Percentiles rank a stretch among this genome's conserved stretches.
Evolutionary conservation across 2,329 filamentous ascomycete species (phyloP).

Genomic region (Aureobasidium vineae): DNA sequence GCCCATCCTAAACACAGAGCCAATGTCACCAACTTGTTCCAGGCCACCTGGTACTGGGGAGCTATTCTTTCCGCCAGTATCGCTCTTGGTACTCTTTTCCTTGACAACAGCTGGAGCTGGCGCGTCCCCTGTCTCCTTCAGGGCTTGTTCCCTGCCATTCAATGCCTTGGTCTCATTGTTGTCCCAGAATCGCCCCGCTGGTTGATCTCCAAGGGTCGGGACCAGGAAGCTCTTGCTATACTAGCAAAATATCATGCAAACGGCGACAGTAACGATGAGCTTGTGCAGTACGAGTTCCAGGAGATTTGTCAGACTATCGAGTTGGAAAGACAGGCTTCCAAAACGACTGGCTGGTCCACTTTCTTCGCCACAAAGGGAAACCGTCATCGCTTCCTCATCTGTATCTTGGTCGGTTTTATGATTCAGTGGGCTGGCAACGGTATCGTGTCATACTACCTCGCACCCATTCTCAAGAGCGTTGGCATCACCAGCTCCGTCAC

Average conservation of each 20-base stretch:
- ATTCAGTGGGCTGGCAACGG: conserved; percentile 44
- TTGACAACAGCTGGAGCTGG: conserved; percentile 33
- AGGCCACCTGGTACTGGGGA: conserved; percentile 33
- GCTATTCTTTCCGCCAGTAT: conserved; percentile 33
- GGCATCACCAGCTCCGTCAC: conserved; percentile 40
- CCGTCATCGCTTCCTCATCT: conserved; percentile 43
- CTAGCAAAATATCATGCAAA: conserved; percentile 47
- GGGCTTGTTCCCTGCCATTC: conserved; percentile 31
- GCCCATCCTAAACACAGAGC: conserved; percentile 28
- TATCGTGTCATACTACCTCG: conserved; percentile 34
- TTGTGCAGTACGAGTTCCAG: conserved; percentile 59
- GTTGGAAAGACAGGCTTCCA: conserved; percentile 55
- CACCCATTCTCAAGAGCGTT: conserved; percentile 37
- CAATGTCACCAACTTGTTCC: conserved; percentile 39
- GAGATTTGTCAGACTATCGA: conserved; percentile 60
- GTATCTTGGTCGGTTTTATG: conserved; percentile 41
- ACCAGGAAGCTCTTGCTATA: conserved; percentile 35
- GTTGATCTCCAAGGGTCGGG: conserved; percentile 32
- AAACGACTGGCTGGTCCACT: conserved; percentile 33
- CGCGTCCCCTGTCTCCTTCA: conserved; percentile 34
- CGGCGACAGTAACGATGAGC: conserved; percentile 48
- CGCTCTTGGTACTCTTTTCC: conserved; percentile 31
- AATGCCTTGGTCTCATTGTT: conserved; percentile 30
- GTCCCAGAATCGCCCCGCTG: conserved; percentile 34
- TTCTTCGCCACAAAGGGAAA: conserved; percentile 35